Evolutionary conservation across 1,284 basidiomycete genomes (phyloP), one percentile per base, ranked within the genome.

Genomic region (Sanghuangporus weigelae): DNA sequence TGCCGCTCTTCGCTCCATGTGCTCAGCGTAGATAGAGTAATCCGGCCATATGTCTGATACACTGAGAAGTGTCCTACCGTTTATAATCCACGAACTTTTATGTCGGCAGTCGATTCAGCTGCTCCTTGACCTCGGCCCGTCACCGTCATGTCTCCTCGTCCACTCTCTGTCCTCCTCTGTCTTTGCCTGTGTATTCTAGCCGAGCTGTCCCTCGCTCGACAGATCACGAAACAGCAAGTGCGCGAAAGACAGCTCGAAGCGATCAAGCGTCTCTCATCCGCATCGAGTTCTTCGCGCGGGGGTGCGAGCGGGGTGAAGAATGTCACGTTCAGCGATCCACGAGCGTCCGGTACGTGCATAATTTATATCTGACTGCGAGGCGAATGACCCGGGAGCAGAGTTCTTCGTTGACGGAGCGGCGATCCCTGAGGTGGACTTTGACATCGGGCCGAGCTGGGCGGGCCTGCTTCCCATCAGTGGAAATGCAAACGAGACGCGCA

Each of bases 401-500:
- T 91, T 89, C 71, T 89, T 76, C 68, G 89, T 91, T n/a, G 77
- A 90, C 68, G 89, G 89, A 3, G 78, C 75, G 51, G 76, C 73
- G 21, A 84, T 91, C 58, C 89, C 89, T 1, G 79, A 86, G 63
- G 85, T 91, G 23, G 79, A 85, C 67, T 91, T 86, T 67, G 88
- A 91, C 68, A 76, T 89, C 23, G 89, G 89, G 1, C 86, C 89
- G 3, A 89, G 86, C 67, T 92, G 87, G 86, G 77, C 88, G 14
- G 89, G 90, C 1, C 73, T 92, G 50, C 69, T 92, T 59, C 89
- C 90, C 10, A 90, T 92, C 60, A 89, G 86, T 68, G 73, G 73
- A 23, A 74, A 78, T 23, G 57, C 79, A 3, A 79, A 87, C 51
- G 89, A 90, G 72, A 87, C 84, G 4, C 80, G 87, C 42, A 79